phyloP scores from a whole-genome alignment of 192 early-diverging fungal genomes.

The Coemansia sp. region DNA sequence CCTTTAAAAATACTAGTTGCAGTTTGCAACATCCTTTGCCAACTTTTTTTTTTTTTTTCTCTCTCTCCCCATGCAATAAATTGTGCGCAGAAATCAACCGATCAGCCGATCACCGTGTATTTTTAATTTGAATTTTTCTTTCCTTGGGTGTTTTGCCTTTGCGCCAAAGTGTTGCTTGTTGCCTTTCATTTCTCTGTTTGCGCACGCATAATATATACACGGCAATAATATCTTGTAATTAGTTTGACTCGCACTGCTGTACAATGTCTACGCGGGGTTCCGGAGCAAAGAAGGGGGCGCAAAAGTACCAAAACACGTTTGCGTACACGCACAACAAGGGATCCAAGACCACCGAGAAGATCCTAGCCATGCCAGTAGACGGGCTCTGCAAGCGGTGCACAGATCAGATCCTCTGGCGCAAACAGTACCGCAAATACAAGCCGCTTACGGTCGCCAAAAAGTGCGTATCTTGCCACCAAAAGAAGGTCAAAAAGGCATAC shows the following conservation, averaged over 20 bases:
- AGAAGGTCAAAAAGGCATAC: conserved; percentile 88
- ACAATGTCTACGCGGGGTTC: conserved; percentile 42
- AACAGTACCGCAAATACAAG: conserved; percentile 97
- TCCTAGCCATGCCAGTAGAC: conserved; percentile 71
- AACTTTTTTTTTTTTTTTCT: too few relatives aligned
- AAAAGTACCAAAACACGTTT: conserved; percentile 87
- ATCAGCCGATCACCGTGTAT: neutral
- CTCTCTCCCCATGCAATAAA: too few relatives aligned
- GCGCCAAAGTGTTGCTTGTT: too few relatives aligned
- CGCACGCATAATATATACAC: too few relatives aligned
- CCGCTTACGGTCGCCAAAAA: conserved; percentile 86
- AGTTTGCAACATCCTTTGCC: too few relatives aligned
- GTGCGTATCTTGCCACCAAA: conserved; percentile 71
- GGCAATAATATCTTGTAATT: too few relatives aligned
- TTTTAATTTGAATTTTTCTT: too few relatives aligned
- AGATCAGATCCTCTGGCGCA: conserved; percentile 76
- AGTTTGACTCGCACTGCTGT: conserved; percentile 10
- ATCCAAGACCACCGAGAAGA: conserved; percentile 71
- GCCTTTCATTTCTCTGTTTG: neutral
- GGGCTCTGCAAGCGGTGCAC: conserved; percentile 76
- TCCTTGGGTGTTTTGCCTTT: too few relatives aligned
- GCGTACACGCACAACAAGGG: conserved; percentile 86
- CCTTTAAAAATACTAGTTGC: too few relatives aligned
- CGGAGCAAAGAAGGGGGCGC: conserved; percentile 66
- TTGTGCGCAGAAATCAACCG: too few relatives aligned